Evolutionary conservation across 805 yeast genomes (phyloP).

Genomic region (Candida argentea): DNA sequence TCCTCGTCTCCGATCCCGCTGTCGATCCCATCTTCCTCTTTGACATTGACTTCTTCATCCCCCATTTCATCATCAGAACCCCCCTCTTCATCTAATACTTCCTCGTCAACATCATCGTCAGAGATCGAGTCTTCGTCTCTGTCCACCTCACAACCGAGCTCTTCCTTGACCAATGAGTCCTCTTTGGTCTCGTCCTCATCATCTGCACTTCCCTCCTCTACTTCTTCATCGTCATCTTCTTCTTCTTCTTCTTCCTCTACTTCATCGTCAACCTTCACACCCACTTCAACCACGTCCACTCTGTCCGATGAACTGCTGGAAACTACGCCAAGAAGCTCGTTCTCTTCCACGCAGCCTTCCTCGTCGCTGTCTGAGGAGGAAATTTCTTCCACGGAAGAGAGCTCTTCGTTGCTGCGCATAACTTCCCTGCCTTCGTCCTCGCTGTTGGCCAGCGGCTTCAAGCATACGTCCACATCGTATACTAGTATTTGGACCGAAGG

Average conservation of each 20-base stretch:
- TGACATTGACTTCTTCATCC: constrained; percentile 3
- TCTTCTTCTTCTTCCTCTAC: constrained; percentile 2
- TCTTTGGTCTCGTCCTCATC: constrained; percentile 3
- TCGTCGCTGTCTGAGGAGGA: constrained; percentile 3
- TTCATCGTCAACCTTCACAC: constrained; percentile 3
- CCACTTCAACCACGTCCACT: constrained; percentile 7
- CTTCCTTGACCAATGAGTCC: neutral
- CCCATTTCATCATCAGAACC: constrained; percentile 3
- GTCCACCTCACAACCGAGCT: neutral
- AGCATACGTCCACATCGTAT: constrained; percentile 3
- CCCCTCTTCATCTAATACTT: constrained; percentile 1
- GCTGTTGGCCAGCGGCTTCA: neutral
- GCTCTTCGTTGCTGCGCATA: no score
- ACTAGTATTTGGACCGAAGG: constrained; percentile 14
- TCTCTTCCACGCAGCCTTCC: constrained; percentile 2
- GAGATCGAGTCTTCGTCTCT: neutral
- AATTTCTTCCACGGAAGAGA: constrained; percentile 4
- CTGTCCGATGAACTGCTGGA: constrained; percentile 4
- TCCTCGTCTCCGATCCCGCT: no score
- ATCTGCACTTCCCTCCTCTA: constrained; percentile 2
- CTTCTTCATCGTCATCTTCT: constrained; percentile 3
- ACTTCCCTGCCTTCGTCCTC: constrained; percentile 3
- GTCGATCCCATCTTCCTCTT: constrained; percentile 1
- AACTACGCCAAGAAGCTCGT: constrained; percentile 2
- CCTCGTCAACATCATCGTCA: constrained; percentile 1